Conservation (phyloP, 441 rosid species). For the Arabidopsis lyrata region DNA sequence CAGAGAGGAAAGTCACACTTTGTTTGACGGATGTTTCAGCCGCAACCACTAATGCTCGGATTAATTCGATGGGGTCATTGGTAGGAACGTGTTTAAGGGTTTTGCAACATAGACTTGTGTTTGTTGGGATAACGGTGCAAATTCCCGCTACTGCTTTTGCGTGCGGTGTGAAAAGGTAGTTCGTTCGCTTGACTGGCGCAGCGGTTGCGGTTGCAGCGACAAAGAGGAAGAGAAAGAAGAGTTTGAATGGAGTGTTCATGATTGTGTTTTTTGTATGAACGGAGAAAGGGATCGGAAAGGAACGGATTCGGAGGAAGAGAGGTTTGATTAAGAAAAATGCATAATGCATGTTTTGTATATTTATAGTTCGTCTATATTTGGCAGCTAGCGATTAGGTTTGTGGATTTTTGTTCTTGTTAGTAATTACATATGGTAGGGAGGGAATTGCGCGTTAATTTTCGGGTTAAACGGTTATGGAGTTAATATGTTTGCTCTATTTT, state of each 20-base stretch:
- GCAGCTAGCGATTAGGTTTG: neutral
- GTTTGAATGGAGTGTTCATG: conserved; percentile 42
- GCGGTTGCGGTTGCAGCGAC: conserved; percentile 6
- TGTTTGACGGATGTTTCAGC: conserved; percentile 33
- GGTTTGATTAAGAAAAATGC: conserved; percentile 11
- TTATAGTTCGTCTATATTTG: conserved; percentile 33
- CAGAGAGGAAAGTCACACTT: conserved; percentile 26
- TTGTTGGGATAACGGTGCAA: conserved; percentile 28
- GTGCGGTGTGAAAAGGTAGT: conserved; percentile 40
- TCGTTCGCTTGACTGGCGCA: conserved; percentile 20
- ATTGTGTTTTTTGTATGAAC: conserved; percentile 30
- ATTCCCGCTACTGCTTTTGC: conserved; percentile 46
- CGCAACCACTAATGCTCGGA: conserved; percentile 39
- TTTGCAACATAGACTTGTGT: conserved; percentile 45
- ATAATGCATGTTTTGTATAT: conserved; percentile 13
- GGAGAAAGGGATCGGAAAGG: conserved; percentile 38
- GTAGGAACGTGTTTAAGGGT: conserved; percentile 45
- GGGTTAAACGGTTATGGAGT: neutral
- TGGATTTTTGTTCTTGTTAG: neutral
- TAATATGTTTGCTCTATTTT: neutral
- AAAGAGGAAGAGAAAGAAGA: conserved; percentile 13
- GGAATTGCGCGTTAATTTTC: conserved; percentile 27
- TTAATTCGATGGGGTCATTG: conserved; percentile 42
- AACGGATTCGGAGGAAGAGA: conserved; percentile 21
- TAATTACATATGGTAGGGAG: conserved; percentile 29